phyloP scores from a whole-genome alignment of 2,329 filamentous ascomycete genomes.

The Alternaria incomplexa region DNA sequence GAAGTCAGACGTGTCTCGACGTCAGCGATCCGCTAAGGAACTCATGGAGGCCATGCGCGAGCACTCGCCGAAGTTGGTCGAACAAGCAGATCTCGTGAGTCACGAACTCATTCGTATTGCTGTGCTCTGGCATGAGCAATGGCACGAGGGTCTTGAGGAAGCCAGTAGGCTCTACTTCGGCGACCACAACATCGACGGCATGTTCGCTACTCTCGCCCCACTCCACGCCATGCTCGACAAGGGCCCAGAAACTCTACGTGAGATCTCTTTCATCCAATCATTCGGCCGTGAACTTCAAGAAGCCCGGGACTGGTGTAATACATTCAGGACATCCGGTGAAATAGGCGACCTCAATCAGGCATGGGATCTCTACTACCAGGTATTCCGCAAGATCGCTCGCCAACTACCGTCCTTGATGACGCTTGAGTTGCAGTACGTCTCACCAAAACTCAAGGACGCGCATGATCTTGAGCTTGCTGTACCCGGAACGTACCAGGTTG shows the following conservation, averaged over 20 bases:
- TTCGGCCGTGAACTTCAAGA: conserved; percentile 96
- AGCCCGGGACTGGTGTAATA: conserved; percentile 92
- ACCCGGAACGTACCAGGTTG: conserved; percentile 90
- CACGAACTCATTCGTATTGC: conserved; percentile 96
- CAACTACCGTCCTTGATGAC: conserved; percentile 92
- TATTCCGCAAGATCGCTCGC: conserved; percentile 92
- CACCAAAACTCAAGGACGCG: conserved; percentile 86
- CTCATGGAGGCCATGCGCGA: conserved; percentile 99
- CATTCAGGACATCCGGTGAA: conserved; percentile 87
- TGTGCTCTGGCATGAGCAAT: conserved; percentile 97
- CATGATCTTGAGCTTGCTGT: conserved; percentile 89
- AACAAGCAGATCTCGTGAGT: conserved; percentile 94
- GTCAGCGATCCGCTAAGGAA: conserved; percentile 84
- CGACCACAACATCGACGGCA: conserved; percentile 95
- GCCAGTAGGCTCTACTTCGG: conserved; percentile 96
- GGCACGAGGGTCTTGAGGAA: conserved; percentile 98
- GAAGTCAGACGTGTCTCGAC: conserved; percentile 87
- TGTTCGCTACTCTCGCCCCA: conserved; percentile 90
- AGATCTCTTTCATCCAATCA: conserved; percentile 96
- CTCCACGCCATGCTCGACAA: conserved; percentile 89
- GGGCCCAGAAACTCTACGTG: conserved; percentile 89
- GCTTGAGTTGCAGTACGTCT: conserved; percentile 95
- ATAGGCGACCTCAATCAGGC: conserved; percentile 95
- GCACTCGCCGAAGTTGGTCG: conserved; percentile 89
- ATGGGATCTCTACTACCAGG: conserved; percentile 99